phyloP scores from a whole-genome alignment of 192 early-diverging fungal species.

The Coemansia furcata region DNA sequence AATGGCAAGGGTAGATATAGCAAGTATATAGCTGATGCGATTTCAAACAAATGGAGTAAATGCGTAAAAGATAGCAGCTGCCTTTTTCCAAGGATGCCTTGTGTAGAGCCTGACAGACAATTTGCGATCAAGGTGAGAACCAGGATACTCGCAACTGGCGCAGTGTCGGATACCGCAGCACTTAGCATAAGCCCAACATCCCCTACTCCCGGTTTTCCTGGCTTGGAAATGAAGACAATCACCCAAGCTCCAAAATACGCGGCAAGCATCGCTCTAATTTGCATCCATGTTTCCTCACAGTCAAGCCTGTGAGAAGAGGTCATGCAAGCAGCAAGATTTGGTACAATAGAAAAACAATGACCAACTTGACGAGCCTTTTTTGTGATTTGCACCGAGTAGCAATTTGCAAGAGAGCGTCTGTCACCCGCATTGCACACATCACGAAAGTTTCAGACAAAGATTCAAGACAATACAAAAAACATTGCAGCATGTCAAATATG shows the following conservation, averaged over 20 bases:
- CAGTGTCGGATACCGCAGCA: not conserved
- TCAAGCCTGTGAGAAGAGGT: not conserved
- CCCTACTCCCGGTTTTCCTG: not conserved
- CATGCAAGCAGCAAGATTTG: too few species aligned
- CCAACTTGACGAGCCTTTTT: not conserved
- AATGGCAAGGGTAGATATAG: not conserved
- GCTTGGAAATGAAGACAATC: not conserved
- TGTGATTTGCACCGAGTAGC: not conserved
- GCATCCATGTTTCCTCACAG: not conserved
- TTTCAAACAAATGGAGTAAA: not conserved
- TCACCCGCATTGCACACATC: not conserved
- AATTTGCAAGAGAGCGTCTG: not conserved
- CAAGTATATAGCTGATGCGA: too few species aligned
- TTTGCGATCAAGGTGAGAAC: not conserved
- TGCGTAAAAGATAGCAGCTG: not conserved
- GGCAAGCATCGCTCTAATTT: not conserved
- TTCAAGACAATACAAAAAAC: not conserved
- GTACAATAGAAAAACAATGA: not conserved
- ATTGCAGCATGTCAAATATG: not conserved
- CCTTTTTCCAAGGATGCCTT: not conserved
- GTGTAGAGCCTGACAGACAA: not conserved
- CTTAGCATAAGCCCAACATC: not conserved
- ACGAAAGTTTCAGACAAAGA: not conserved
- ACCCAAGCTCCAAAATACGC: not conserved
- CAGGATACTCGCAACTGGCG: not conserved